phyloP scores from a whole-genome alignment of 495 filamentous ascomycete genomes.

The Daldinia concentrica region DNA sequence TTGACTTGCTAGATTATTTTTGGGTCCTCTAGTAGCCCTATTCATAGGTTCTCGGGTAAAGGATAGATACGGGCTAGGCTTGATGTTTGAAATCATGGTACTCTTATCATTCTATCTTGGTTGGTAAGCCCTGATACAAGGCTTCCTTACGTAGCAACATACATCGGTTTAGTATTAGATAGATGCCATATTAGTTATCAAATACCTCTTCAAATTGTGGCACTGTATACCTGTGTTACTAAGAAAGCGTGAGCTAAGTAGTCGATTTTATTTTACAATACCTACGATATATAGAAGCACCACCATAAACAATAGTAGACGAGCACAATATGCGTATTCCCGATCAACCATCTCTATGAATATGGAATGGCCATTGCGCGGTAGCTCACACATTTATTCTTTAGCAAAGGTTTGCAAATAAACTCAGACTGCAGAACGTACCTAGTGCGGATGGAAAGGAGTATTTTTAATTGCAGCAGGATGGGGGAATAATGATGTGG shows the following conservation, averaged over 20 bases:
- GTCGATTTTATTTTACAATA: neutral
- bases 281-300: neutral
- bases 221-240: neutral
- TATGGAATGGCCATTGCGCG: too few relatives aligned
- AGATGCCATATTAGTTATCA: neutral
- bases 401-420: too few relatives aligned
- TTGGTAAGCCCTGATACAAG: neutral
- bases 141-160: neutral
- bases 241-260: neutral
- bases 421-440: too few relatives aligned
- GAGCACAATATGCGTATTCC: neutral
- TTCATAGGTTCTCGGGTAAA: neutral
- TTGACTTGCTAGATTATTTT: conserved; percentile 27
- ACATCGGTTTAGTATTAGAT: neutral
- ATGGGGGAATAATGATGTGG: too few relatives aligned
- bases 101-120: neutral
- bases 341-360: too few relatives aligned
- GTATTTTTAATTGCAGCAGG: too few relatives aligned
- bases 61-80: neutral
- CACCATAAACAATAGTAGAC: neutral
- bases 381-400: too few relatives aligned
- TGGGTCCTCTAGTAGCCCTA: neutral
- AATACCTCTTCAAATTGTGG: neutral
- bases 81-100: neutral
- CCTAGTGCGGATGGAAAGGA: too few relatives aligned